Percentiles rank a stretch among this genome's conserved stretches.
Evolutionary conservation across 202 grass and related monocot genomes (phyloP).

Genomic region (Cymbopogon flexuosus): DNA sequence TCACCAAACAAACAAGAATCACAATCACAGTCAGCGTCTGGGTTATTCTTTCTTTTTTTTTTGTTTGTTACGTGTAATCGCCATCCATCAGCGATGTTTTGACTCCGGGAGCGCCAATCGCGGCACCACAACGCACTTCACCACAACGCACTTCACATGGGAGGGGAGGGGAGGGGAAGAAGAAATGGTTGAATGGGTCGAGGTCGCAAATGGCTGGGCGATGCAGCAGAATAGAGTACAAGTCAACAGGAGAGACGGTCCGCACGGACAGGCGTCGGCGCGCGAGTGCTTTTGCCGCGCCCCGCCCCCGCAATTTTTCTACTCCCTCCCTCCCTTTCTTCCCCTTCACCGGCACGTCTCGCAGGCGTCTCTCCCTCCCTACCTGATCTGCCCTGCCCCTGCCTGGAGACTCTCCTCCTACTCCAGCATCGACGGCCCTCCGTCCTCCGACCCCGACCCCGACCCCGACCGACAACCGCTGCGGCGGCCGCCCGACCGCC

Average conservation of each 20-base stretch:
- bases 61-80: too few relatives aligned
- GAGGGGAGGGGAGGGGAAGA: too few relatives aligned
- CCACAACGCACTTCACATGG: background rate
- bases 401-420: background rate
- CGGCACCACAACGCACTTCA: background rate
- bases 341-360: background rate
- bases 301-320: background rate
- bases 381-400: background rate
- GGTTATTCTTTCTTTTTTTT: too few relatives aligned
- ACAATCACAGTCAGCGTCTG: background rate
- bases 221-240: too few relatives aligned
- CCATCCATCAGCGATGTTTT: background rate
- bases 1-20: background rate
- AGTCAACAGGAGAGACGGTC: background rate
- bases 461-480: background rate
- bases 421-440: background rate
- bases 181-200: too few relatives aligned
- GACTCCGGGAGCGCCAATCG: too few relatives aligned
- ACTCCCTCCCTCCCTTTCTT: background rate
- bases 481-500: background rate
- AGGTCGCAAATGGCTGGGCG: background rate
- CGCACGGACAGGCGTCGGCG: slow-evolving; percentile 1
- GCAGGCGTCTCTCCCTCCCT: background rate
- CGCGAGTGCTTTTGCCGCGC: too few relatives aligned
- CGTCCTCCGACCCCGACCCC: too few relatives aligned